Base-by-base conservation (phyloP, 805 yeast species). In the Hanseniaspora thailandica region DNA sequence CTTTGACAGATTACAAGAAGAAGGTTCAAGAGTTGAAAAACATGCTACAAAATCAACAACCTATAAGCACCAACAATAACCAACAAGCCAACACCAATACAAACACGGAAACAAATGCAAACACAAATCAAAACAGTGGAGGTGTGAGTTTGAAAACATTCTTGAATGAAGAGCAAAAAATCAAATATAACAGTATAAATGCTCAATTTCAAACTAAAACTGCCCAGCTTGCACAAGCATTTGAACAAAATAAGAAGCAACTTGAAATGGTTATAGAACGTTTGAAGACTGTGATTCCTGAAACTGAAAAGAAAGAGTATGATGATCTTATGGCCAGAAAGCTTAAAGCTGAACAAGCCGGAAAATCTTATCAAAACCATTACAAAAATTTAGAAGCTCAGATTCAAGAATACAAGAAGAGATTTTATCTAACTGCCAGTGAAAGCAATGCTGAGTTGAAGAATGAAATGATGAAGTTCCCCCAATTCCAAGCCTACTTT, bases 371-470 rank as follows among this genome's bases (percentile, higher is more conserved):
- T 56, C 59, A 31, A 56, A 56, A 20, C 10, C 68, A 64, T 33
- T 64, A 59, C 41, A 60, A 57, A 36, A 61, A 57, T 8, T 54
- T 66, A 31, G 63, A 60, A 34, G 62, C 59, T 38, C 63, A 63
- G 45, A 62, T 61, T 30, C 62, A 62, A 50, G 63, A 62, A 41
- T 62, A 60, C 13, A 65, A 65, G 44, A 64, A 59, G 48, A 61
- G 57, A 40, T 66, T 66, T 49, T 67, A 63, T 54, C 60, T 67
- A 12, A 68, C 66, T 47, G 66, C 67, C 55, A 68, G 69, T 6
- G 62, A 65, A 43, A 57, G 60, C 15, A 67, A 67, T 53, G 64
- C 67, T 20, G 63, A 60, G 15, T 52, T 67, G 44, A 67, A 66
- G 43, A 57, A 61, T 45, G 58, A 63, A 9, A 54, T 67, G 36